Conservation (phyloP, 108 stramenopile genomes). For the Discostella pseudostelligera region DNA sequence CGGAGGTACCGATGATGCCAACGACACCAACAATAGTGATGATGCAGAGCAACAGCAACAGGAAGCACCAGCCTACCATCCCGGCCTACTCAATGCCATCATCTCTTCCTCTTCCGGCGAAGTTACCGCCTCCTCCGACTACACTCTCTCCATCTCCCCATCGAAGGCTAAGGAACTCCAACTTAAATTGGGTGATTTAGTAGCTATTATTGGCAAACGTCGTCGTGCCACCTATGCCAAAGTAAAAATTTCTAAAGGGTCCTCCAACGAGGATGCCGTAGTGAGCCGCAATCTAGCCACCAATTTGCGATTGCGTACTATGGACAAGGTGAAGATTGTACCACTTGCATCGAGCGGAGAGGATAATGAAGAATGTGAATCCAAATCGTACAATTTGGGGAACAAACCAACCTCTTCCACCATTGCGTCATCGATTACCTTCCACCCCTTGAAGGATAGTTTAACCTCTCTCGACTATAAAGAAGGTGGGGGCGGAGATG, state of each 20-base stretch:
- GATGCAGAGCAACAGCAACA: neutral
- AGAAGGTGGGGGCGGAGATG: constrained; percentile 80
- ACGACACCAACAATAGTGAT: too few relatives aligned
- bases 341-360: constrained; percentile 27
- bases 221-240: constrained; percentile 73
- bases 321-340: constrained; percentile 76
- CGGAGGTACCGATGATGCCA: too few relatives aligned
- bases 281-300: constrained; percentile 65
- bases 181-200: constrained; percentile 61
- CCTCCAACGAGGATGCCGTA: constrained; percentile 35
- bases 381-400: constrained; percentile 61
- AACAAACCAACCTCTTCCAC: constrained; percentile 32
- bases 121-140: constrained; percentile 42
- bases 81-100: constrained; percentile 71
- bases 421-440: constrained; percentile 57
- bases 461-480: constrained; percentile 45
- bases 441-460: constrained; percentile 80
- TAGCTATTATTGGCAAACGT: constrained; percentile 73
- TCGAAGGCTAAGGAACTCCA: constrained; percentile 83
- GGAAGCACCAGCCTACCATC: constrained; percentile 62
- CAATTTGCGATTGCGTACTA: constrained; percentile 72
- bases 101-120: constrained; percentile 20
- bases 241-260: constrained; percentile 47
- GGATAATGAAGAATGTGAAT: constrained; percentile 19
- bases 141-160: constrained; percentile 53